Evolutionary conservation across 129 eudicot species (phyloP), one percentile per base, ranked within the genome.

Genomic region (Centella asiatica): DNA sequence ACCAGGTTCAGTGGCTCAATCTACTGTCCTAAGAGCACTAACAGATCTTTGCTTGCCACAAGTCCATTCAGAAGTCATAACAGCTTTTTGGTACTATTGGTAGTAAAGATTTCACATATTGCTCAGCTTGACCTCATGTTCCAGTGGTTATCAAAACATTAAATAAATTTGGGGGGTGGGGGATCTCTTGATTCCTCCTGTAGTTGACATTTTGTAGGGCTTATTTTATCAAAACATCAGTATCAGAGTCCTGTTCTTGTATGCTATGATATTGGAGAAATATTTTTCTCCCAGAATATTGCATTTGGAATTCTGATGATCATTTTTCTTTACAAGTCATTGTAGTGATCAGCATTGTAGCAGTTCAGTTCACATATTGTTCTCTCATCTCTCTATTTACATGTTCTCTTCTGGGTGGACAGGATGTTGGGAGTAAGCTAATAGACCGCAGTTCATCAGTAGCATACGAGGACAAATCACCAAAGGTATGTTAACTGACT

Each of bases 381-480:
- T 34, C 22, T 18, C 15, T 32, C 23, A 32, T 27, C 11, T 20
- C 63, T 58, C 45, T 10, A 34, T 11, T 36, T 48, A 31, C 10
- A 23, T 13, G 25, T 48, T 40, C 44, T 33, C 49, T 59, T 64
- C 36, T 14, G 39, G 13, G 33, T 49, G 28, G 55, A 20, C 65
- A 89, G 97, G 92, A 80, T 57, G 73, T 74, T 36, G 88, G 77
- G 55, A 64, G 72, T 22, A 80, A 83, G 58, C 58, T 78, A 60
- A 76, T 76, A 59, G 79, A 76, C 19, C 76, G 79, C n/a, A n/a
- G n/a, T 42, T 62, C 88, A 15, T 78, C 73, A 57, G 56, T 80
- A 51, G 52, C 82, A 49, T 80, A 37, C 9, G 83, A 73, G 69
- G 88, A 76, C 58, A 73, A 78, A 37, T 73, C 82, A 24, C 76